Conservation (phyloP, 257 asterid genomes). For the Salvia miltiorrhiza region DNA sequence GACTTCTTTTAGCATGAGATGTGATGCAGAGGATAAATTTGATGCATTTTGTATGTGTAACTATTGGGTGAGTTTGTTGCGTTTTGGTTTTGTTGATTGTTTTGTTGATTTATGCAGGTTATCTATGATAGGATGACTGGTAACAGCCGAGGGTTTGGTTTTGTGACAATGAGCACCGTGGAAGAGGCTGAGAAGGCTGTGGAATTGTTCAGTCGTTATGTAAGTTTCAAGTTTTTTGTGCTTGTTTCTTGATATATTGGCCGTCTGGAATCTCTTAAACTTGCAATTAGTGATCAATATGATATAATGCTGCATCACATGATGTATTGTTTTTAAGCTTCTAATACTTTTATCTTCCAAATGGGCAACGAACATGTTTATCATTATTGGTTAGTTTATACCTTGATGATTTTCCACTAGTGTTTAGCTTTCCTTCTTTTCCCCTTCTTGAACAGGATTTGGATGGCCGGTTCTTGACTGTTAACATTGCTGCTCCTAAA, state of each 20-base stretch:
- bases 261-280: neutral
- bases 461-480: slow-evolving; percentile 65
- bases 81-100: neutral
- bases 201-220: slow-evolving; percentile 60
- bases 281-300: too few relatives aligned
- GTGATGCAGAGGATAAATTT: neutral
- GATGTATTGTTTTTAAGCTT: neutral
- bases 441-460: slow-evolving; percentile 51
- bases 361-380: neutral
- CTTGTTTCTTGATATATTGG: neutral
- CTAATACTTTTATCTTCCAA: neutral
- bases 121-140: slow-evolving; percentile 63
- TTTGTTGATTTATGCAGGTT: slow-evolving; percentile 46
- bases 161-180: slow-evolving; percentile 77
- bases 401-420: neutral
- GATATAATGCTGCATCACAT: neutral
- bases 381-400: neutral
- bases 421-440: neutral
- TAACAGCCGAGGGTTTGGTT: slow-evolving; percentile 87
- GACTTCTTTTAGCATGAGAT: neutral
- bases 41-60: neutral
- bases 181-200: slow-evolving; percentile 93
- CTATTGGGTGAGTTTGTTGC: neutral
- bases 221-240: slow-evolving; percentile 35
- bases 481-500: slow-evolving; percentile 80